Percentiles rank a stretch among this genome's conserved stretches.
These are phyloP conservation scores for Globisporangium spinosum DNA, from an alignment of 352 stramenopile species.

Conservation along the genomic window DNA sequence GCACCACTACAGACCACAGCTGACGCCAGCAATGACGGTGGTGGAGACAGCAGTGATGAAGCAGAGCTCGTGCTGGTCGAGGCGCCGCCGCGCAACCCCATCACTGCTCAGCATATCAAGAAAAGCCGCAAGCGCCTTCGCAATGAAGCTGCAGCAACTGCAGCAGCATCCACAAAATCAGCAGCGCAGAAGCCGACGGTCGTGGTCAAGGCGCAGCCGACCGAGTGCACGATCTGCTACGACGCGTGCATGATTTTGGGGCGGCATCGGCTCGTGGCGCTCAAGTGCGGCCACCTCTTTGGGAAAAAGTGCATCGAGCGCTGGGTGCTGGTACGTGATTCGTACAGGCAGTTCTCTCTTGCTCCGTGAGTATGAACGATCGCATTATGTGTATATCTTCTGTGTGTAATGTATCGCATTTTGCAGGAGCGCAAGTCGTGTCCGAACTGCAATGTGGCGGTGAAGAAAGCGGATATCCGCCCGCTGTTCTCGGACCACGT, in stretches of 20 bases:
- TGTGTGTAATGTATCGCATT: too few relatives aligned
- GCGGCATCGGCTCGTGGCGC: conserved; percentile 62
- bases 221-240: conserved; percentile 77
- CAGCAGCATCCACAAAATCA: not conserved
- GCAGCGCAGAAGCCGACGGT: conserved; percentile 8
- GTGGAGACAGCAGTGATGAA: not conserved
- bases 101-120: not conserved
- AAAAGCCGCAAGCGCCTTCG: conserved; percentile 5
- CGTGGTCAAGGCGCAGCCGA: conserved; percentile 40
- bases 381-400: not conserved
- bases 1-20: not conserved
- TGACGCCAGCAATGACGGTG: not conserved
- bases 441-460: conserved; percentile 57
- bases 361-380: not conserved
- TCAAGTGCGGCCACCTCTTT: conserved; percentile 77
- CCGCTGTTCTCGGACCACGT: conserved; percentile 68
- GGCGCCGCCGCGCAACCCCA: not conserved
- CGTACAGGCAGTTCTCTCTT: not conserved
- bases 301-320: conserved; percentile 73
- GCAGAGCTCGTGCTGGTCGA: not conserved
- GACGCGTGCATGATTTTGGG: conserved; percentile 58
- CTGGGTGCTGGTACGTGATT: conserved; percentile 38
- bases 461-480: conserved; percentile 50
- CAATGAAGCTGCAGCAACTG: not conserved
- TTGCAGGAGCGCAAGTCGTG: conserved; percentile 46